These are phyloP conservation scores for Torrubiellomyces zombiae DNA, from an alignment of 2,329 filamentous ascomycete genomes.

Conservation along the genomic window DNA sequence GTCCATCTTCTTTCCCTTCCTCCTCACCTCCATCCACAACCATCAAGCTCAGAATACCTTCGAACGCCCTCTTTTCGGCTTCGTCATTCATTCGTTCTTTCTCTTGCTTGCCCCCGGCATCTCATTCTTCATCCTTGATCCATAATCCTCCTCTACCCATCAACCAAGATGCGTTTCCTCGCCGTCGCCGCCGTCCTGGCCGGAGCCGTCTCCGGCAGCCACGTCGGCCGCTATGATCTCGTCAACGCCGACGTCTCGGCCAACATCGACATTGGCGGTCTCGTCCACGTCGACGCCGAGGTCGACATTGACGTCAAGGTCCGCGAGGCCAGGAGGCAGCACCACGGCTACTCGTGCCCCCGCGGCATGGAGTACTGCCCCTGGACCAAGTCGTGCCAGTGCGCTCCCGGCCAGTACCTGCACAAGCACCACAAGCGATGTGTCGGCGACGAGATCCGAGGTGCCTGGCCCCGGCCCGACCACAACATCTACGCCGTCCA, in stretches of 20 bases:
- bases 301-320: constrained; percentile 4
- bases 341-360: constrained; percentile 15
- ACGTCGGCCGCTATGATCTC: constrained; percentile 14
- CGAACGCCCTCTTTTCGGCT: constrained; percentile 1
- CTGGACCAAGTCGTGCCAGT: constrained; percentile 25
- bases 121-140: too few relatives aligned
- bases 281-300: constrained; percentile 3
- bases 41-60: constrained; percentile 1
- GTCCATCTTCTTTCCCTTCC: too few relatives aligned
- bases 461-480: constrained; percentile 18
- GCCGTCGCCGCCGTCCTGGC: constrained; percentile 12
- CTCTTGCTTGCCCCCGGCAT: neutral
- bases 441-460: constrained; percentile 10
- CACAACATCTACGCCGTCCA: constrained; percentile 10
- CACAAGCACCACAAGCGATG: constrained; percentile 15
- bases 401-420: constrained; percentile 22
- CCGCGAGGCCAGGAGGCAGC: constrained; percentile 8
- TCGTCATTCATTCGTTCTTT: constrained; percentile 3
- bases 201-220: constrained; percentile 7
- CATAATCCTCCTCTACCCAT: neutral
- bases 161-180: constrained; percentile 15
- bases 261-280: constrained; percentile 4
- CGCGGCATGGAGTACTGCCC: constrained; percentile 18
- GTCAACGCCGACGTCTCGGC: constrained; percentile 2
- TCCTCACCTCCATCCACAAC: constrained; percentile 1